Base-by-base conservation (phyloP, 2,329 filamentous ascomycete species). In the Beauveria medogensis region DNA sequence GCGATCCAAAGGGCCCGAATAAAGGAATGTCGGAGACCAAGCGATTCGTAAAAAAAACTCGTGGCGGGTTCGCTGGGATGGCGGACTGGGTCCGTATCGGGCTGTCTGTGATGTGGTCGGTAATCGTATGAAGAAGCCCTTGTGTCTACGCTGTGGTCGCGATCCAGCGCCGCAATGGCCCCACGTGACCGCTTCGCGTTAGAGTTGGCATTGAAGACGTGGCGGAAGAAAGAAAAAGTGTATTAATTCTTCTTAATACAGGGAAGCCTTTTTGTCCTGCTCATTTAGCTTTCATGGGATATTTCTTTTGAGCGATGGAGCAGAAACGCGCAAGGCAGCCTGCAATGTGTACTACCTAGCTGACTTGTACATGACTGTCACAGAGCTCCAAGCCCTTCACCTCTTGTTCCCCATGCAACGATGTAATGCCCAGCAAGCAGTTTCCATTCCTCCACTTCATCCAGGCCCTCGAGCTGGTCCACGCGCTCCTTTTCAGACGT, bases 401-500 rank as follows among this genome's bases (percentile, higher is more conserved):
- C 84, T 67, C 83, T 86, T 84, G 89, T 95, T 1, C 87, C 94
- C 93, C 93, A 97, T 4, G 86, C 87, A 48, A 99, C 82, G 65
- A 92, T 86, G 69, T 99, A 99, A 78, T 99, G 94, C 65, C 82
- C 84, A 1, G 92, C 90, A 67, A 99, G 74, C 66, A 99, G 74
- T 68, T 88, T 81, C 89, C 94, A 96, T 76, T 99, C 94, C 74
- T 99, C 94, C 26, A 97, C 82, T 74, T 99, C 94, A 75, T 99
- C 94, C 64, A 99, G 74, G 68, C 94, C 92, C 72, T 99, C 92
- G 28, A 97, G 72, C 12, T 77, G 74, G 65, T 92, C 88, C 1
- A 97, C 85, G 53, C 92, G 80, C 69, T 90, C 87, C 73, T 91
- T 92, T 74, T 97, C 93, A 2, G 77, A 77, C 1, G 78, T 70